Evolutionary conservation across 2,329 filamentous ascomycete genomes (phyloP).

Genomic region (Alternaria gansuensis): DNA sequence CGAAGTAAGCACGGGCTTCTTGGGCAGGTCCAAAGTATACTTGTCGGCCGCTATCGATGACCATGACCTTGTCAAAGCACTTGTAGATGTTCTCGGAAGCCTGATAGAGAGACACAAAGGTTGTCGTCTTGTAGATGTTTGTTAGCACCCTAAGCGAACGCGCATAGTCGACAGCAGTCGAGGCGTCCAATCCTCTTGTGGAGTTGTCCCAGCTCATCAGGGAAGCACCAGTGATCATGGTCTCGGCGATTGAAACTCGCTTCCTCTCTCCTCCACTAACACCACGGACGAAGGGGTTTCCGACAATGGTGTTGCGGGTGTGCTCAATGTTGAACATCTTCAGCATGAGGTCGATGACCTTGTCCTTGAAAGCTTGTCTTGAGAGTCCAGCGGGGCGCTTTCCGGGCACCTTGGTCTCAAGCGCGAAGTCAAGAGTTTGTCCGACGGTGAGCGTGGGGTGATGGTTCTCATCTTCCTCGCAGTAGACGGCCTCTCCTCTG

Average conservation of each 20-base stretch:
- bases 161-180: slow-evolving; percentile 60
- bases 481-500: slow-evolving; percentile 85
- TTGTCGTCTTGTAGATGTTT: slow-evolving; percentile 82
- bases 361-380: slow-evolving; percentile 77
- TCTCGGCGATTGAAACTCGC: slow-evolving; percentile 83
- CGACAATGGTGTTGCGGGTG: slow-evolving; percentile 83
- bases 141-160: slow-evolving; percentile 68
- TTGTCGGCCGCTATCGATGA: slow-evolving; percentile 78
- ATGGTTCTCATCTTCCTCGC: slow-evolving; percentile 86
- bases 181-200: slow-evolving; percentile 60
- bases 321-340: slow-evolving; percentile 97
- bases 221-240: slow-evolving; percentile 77
- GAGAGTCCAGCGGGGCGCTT: slow-evolving; percentile 79
- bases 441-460: slow-evolving; percentile 86
- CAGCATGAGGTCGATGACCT: slow-evolving; percentile 76
- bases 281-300: slow-evolving; percentile 79
- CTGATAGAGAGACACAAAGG: slow-evolving; percentile 87
- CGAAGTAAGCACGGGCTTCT: slow-evolving; percentile 77
- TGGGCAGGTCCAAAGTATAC: slow-evolving; percentile 76
- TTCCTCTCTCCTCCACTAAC: slow-evolving; percentile 82
- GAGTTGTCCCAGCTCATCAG: slow-evolving; percentile 70
- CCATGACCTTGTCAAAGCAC: slow-evolving; percentile 84
- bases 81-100: slow-evolving; percentile 83
- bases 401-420: slow-evolving; percentile 84
- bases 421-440: slow-evolving; percentile 84